Evolutionary conservation across 2,329 filamentous ascomycete genomes (phyloP).

Genomic region (Byssoonygena ceratinophila): DNA sequence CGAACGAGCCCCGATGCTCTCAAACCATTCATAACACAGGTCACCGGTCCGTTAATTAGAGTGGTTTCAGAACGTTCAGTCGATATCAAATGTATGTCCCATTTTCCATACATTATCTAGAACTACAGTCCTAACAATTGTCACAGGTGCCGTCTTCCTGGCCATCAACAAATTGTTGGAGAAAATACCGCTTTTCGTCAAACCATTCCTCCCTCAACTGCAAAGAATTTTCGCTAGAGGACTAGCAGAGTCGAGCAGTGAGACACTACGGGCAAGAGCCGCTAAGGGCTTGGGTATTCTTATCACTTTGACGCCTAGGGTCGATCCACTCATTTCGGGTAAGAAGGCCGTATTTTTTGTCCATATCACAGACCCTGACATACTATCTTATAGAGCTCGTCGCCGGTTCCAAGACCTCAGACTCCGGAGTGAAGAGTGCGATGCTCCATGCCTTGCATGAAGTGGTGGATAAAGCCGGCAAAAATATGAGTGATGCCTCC

Average conservation of each 20-base stretch:
- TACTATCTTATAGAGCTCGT: constrained; percentile 60
- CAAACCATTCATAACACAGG: constrained; percentile 92
- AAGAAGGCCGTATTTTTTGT: constrained; percentile 15
- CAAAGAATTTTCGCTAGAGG: constrained; percentile 96
- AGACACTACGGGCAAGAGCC: constrained; percentile 73
- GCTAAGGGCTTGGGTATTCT: constrained; percentile 89
- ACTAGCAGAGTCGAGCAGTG: constrained; percentile 83
- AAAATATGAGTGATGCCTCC: constrained; percentile 88
- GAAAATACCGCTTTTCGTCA: constrained; percentile 90
- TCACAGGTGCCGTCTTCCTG: constrained; percentile 69
- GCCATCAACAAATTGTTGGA: constrained; percentile 91
- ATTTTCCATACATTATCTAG: background rate
- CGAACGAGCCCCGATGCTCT: constrained; percentile 77
- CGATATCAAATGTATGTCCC: constrained; percentile 62
- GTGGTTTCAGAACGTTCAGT: constrained; percentile 93
- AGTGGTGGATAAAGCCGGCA: constrained; percentile 86
- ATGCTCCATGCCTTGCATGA: constrained; percentile 97
- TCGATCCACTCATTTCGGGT: constrained; percentile 76
- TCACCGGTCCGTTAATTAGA: constrained; percentile 93
- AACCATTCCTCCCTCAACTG: constrained; percentile 92
- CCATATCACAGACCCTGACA: background rate
- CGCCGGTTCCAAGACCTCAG: constrained; percentile 83
- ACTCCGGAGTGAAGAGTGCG: constrained; percentile 77
- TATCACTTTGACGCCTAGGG: constrained; percentile 88
- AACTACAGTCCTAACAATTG: constrained; percentile 18